Conservation (phyloP, 2,329 filamentous ascomycete species). For the Aspergillus alliaceus region DNA sequence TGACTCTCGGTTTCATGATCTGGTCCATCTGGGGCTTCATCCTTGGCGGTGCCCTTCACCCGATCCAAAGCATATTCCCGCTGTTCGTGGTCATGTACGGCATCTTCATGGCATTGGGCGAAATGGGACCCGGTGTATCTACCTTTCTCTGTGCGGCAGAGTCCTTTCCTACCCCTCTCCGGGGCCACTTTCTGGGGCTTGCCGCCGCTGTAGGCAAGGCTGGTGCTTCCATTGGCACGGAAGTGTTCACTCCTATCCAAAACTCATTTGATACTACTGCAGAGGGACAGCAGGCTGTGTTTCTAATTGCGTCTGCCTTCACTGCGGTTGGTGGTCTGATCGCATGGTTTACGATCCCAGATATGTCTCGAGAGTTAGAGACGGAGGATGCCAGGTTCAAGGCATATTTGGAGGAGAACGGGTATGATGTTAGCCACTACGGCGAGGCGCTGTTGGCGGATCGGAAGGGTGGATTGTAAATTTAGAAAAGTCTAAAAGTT, state of each 20-base stretch:
- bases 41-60: constrained; percentile 48
- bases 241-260: constrained; percentile 54
- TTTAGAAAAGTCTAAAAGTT: constrained; percentile 2
- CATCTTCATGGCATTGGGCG: constrained; percentile 50
- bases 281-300: constrained; percentile 51
- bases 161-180: constrained; percentile 52
- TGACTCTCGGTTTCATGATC: constrained; percentile 51
- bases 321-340: constrained; percentile 48
- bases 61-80: constrained; percentile 50
- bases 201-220: constrained; percentile 51
- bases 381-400: constrained; percentile 49
- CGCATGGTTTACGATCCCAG: constrained; percentile 49
- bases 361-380: constrained; percentile 44
- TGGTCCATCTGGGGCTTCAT: constrained; percentile 52
- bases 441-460: constrained; percentile 8
- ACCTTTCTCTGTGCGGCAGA: constrained; percentile 44
- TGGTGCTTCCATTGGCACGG: constrained; percentile 52
- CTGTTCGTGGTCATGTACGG: constrained; percentile 55
- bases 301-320: constrained; percentile 54
- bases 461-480: neutral
- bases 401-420: constrained; percentile 44
- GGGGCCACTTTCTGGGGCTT: constrained; percentile 52
- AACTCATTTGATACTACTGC: constrained; percentile 42
- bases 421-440: constrained; percentile 33
- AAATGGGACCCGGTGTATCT: constrained; percentile 52